Percentiles rank a stretch among this genome's conserved stretches.
Conservation (phyloP, 208 protist species). For the Acanthamoeba healyi region DNA sequence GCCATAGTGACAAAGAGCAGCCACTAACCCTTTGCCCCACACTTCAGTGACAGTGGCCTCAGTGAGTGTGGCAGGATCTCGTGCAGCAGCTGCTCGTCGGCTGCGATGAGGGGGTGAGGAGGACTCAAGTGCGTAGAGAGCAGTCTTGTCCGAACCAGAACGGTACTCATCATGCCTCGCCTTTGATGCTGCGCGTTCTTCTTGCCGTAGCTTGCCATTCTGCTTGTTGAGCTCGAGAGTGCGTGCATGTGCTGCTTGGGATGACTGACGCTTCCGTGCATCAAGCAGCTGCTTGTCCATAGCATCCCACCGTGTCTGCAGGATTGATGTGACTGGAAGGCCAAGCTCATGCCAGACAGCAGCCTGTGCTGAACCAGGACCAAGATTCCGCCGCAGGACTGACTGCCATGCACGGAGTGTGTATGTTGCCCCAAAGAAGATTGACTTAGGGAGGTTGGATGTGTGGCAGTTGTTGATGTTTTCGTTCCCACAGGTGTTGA, state of each 20-base stretch:
- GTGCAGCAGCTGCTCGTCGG: background rate
- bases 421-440: conserved; percentile 31
- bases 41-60: background rate
- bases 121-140: background rate
- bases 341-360: conserved; percentile 19
- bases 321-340: conserved; percentile 11
- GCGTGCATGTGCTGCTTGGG: background rate
- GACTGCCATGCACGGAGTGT: background rate
- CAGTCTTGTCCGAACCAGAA: conserved; percentile 4
- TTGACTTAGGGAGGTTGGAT: conserved; percentile 12
- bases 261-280: background rate
- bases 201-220: background rate
- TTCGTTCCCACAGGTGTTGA: conserved; percentile 13
- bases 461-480: background rate
- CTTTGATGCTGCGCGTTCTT: conserved; percentile 1
- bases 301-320: background rate
- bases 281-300: conserved; percentile 8
- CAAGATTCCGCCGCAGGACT: conserved; percentile 36
- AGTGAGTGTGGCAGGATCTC: background rate
- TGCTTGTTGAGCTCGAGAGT: background rate
- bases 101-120: background rate
- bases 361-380: background rate
- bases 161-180: background rate
- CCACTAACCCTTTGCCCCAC: background rate
- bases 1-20: background rate